Base-by-base conservation (phyloP, 768 basidiomycete genomes). In the Cantharellus cinnabarinus region DNA sequence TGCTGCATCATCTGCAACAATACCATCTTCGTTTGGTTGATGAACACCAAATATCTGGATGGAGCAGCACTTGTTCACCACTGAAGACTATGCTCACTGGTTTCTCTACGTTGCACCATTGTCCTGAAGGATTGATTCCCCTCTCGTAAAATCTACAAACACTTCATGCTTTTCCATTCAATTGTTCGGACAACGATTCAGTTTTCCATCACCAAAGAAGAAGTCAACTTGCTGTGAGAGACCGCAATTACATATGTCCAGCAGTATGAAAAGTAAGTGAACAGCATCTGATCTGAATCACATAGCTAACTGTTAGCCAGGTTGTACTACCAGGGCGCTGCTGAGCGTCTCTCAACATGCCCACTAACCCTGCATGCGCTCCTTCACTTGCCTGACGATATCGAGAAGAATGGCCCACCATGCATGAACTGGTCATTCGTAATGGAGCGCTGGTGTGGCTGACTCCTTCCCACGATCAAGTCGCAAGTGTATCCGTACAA, bases 291-390 rank as follows among this genome's bases (percentile, higher is more conserved):
- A 29, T 56, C 62, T 64, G 10, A 64, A 70, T 55, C 63, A 65
- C 38, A 72, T 73, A 42, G 54, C 66, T 50, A 61, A 56, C 2
- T 66, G 60, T 29, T 72, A 72, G 0, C 73, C 71, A 4, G 62
- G 67, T 1, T 72, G 71, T 67, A 54, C 66, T 0, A 67, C 62
- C 5, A 73, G 72, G 73, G 66, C 70, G 1, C 73, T 72, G 58
- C 64, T 62, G 34, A 68, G 73, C 64, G 1, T 29, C 20, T 29
- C 20, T 29, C 20, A 29, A 29, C 20, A 29, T 29, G 20, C 20
- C 20, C 20, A 29, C 20, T 29, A 29, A 29, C 20, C 20, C 20
- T 29, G 20, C 20, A 29, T 29, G 20, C 20, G 20, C 20, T 29
- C 20, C 20, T 29, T 29, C 20, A 29, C 20, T 29, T 29, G 20